Percentiles rank a stretch among this genome's conserved stretches.
Evolutionary conservation across 78 protist species (phyloP).

Genomic region (Trichosphaerium sp.): DNA sequence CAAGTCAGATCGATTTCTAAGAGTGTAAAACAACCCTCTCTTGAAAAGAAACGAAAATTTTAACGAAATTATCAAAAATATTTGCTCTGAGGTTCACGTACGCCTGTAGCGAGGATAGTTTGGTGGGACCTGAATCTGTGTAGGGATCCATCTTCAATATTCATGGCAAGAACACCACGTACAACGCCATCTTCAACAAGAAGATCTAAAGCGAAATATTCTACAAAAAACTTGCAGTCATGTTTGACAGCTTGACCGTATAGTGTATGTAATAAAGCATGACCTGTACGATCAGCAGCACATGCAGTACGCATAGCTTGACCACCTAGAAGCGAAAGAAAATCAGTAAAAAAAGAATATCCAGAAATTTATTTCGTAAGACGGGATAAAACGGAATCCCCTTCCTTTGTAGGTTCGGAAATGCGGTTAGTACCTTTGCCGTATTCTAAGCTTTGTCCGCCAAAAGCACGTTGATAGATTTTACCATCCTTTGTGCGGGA

Average conservation of each 20-base stretch:
- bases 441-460: constrained; percentile 68
- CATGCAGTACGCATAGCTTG: constrained; percentile 90
- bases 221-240: constrained; percentile 83
- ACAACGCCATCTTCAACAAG: constrained; percentile 86
- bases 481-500: constrained; percentile 92
- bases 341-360: constrained; percentile 7
- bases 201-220: constrained; percentile 94
- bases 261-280: constrained; percentile 95
- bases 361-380: neutral
- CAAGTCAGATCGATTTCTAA: neutral
- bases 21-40: neutral
- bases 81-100: too few species aligned
- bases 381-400: neutral
- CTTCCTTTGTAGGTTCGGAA: constrained; percentile 1
- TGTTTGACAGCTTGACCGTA: constrained; percentile 84
- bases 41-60: too few species aligned
- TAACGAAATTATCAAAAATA: too few species aligned
- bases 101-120: constrained; percentile 91
- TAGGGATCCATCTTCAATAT: constrained; percentile 82
- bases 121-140: constrained; percentile 82
- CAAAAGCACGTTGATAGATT: constrained; percentile 85
- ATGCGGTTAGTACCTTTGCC: constrained; percentile 40
- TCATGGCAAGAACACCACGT: constrained; percentile 76
- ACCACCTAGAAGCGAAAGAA: too few species aligned
- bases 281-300: constrained; percentile 99